Evolutionary conservation across 1,284 basidiomycete species (phyloP).

Genomic region (Stereum hirsutum): DNA sequence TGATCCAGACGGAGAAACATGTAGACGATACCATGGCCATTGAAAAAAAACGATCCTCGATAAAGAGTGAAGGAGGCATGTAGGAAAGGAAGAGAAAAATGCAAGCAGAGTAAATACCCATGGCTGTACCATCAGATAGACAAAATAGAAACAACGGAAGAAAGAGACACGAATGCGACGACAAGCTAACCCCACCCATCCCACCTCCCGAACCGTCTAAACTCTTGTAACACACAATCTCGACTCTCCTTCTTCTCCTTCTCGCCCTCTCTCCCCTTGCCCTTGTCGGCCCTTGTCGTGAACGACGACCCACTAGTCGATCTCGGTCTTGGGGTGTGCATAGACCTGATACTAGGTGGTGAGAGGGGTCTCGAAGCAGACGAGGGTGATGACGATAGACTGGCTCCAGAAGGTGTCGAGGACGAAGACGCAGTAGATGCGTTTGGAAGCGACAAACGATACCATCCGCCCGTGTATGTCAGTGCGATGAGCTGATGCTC

Average conservation of each 20-base stretch:
- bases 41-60: no score
- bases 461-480: slow-evolving; percentile 91
- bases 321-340: slow-evolving; percentile 29
- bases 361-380: slow-evolving; percentile 24
- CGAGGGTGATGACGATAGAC: slow-evolving; percentile 5
- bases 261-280: slow-evolving; percentile 50
- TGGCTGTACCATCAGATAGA: no score
- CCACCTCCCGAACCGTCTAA: slow-evolving; percentile 72
- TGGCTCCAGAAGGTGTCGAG: slow-evolving; percentile 7
- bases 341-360: slow-evolving; percentile 28
- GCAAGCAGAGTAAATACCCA: no score
- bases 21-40: no score
- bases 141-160: no score
- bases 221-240: slow-evolving; percentile 66
- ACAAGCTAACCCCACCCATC: slow-evolving; percentile 67
- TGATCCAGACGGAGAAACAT: slow-evolving; percentile 3
- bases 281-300: slow-evolving; percentile 41
- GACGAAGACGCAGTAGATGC: slow-evolving; percentile 16
- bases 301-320: slow-evolving; percentile 47
- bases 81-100: no score
- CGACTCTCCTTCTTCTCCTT: slow-evolving; percentile 51
- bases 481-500: slow-evolving; percentile 78
- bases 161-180: no score
- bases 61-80: no score
- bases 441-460: slow-evolving; percentile 64